Evolutionary conservation across 2,329 filamentous ascomycete species (phyloP), one percentile per base, ranked within the genome.

Genomic region (Aschersonia sp.): DNA sequence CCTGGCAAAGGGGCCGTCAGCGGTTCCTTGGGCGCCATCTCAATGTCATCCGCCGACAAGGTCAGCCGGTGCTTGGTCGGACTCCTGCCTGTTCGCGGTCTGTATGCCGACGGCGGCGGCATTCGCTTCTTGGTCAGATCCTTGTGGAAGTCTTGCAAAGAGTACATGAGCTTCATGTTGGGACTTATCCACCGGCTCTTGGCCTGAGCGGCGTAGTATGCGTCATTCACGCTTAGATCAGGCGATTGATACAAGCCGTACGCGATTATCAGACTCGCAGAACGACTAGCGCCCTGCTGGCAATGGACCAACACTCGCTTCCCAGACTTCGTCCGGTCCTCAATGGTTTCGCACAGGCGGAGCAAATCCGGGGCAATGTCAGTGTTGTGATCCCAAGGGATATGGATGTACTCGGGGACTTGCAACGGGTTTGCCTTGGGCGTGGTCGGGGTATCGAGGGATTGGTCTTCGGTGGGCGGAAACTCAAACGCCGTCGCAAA

Each of bases 161-260:
- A 88, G 71, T 92, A 92, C 73, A 94, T 88, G 54, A 94, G 71
- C 55, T 86, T 86, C 87, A 94, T 94, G 63, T 94, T 94, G 0
- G 86, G 86, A 50, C 86, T 88, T 56, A 94, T 90, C 86, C 87
- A 94, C 58, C 75, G 79, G 63, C 86, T 92, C 65, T 84, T 84
- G 47, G 78, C 74, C 64, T 94, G 87, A 3, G 87, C 85, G 3
- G 81, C 76, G 59, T 87, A 80, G 60, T 92, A 92, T 2, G 86
- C 85, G 60, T 90, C 85, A 58, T 90, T 88, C 47, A 90, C 85
- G 55, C 75, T 86, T 56, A 87, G 67, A 5, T 79, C 74, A 2
- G 85, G 85, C 51, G 87, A 84, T 59, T 83, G 83, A 63, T 85
- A 92, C 49, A 94, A 68, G 42, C 85, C 86, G 53, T 90, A 94